Base-by-base conservation (phyloP, 495 filamentous ascomycete genomes). In the Daldinia caldariorum region DNA sequence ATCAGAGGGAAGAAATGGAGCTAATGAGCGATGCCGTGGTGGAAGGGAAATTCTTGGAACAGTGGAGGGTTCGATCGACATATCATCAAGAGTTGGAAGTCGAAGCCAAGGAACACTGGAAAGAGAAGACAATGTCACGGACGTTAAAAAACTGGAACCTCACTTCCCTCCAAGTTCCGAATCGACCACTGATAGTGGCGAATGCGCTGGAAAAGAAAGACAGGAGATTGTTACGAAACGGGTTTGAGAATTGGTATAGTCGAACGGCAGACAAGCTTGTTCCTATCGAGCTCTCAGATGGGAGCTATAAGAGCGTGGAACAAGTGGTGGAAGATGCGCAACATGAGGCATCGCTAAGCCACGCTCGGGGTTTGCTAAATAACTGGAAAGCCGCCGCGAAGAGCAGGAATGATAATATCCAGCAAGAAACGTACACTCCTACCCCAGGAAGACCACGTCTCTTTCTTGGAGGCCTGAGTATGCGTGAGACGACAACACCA, bases 191-290 rank as follows among this genome's bases (percentile, higher is more conserved):
- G 53, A 78, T 78, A 55, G 80, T 76, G 9, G 58, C 71, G 50
- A 79, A 80, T 18, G 66, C 79, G n/a, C 58, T 75, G 14, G 79
- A 82, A 57, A 80, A 78, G 72, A 79, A 78, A 67, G 74, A 84
- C 14, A 83, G 86, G 66, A 86, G 83, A 65, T 81, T 87, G 72
- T 78, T 83, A 20, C 81, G 86, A 61, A 84, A 80, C 54, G 80
- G 87, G n/a, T 84, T 91, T 68, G 85, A 83, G 39, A 78, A 80
- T 53, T 91, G 89, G 89, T 77, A 82, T 13, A 82, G 87, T 8
- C 84, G 82, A 64, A 76, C 84, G 6, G 76, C 73, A 18, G 74
- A 84, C 77, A 78, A 70, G 50, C 72, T 78, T 50, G 78, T 78
- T 39, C 74, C 72, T 7, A 45, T 73, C 12, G 68, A 76, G 61